phyloP scores from a whole-genome alignment of 805 yeast genomes.

The Wickerhamiella musiphila region DNA sequence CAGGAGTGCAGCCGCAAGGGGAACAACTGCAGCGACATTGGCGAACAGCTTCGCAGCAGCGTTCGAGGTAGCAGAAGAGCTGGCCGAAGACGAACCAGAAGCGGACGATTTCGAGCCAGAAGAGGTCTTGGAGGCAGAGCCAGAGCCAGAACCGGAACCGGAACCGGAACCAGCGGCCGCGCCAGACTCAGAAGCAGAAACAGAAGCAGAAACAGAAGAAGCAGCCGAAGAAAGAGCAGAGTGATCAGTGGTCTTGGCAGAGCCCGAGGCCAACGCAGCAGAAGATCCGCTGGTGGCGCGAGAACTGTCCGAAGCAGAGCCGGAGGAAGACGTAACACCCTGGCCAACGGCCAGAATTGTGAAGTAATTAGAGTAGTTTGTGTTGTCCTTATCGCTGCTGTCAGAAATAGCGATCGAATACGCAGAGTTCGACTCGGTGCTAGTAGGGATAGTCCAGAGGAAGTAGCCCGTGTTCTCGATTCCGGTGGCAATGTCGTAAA shows the following conservation, averaged over 20 bases:
- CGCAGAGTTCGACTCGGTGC: constrained; percentile 11
- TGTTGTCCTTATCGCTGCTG: constrained; percentile 13
- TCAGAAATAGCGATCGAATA: constrained; percentile 16
- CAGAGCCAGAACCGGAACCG: not conserved
- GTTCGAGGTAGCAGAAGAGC: not conserved
- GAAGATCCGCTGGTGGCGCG: constrained; percentile 25
- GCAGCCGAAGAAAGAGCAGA: constrained; percentile 7
- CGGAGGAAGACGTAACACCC: not conserved
- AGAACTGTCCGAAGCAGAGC: constrained; percentile 16
- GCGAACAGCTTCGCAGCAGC: not conserved
- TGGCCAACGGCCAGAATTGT: constrained; percentile 3
- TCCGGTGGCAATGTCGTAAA: constrained; percentile 15
- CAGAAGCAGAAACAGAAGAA: constrained; percentile 3
- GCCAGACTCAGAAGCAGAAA: not conserved
- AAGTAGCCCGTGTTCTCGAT: constrained; percentile 18
- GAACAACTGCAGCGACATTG: constrained; percentile 1
- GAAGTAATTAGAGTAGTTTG: constrained; percentile 19
- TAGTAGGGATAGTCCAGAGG: constrained; percentile 17
- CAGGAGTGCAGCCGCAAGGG: constrained; percentile 1
- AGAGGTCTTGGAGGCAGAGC: not conserved
- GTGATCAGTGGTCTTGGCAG: constrained; percentile 1
- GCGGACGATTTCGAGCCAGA: not conserved
- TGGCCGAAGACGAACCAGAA: not conserved
- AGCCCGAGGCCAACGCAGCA: constrained; percentile 1
- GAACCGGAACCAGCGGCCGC: constrained; percentile 1